Evolutionary conservation across 2,329 filamentous ascomycete species (phyloP), one percentile per base, ranked within the genome.

Genomic region (Ceratocystis diversiconidia): DNA sequence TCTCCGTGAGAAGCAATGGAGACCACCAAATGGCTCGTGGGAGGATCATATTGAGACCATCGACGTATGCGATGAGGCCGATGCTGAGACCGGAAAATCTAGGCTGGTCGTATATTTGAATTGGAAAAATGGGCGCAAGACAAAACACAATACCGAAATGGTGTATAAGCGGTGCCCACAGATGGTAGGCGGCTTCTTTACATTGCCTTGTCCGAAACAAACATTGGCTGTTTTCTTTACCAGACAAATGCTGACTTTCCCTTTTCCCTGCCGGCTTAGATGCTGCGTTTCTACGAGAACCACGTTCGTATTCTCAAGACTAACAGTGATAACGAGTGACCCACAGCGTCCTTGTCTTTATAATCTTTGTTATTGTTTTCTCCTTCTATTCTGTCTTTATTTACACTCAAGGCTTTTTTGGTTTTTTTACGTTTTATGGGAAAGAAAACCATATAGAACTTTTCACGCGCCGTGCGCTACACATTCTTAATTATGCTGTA

Each of bases 91-190:
- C 2, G 65, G 65, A 10, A 61, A 52, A 7, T 19, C 55, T 5
- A 80, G 79, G 67, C 77, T 89, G 15, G 79, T 84, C 41, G 87
- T 88, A 0, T 90, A 86, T 70, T 75, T 92, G 41, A 83, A 84
- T 12, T 92, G 89, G 89, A 86, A 85, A 70, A 85, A 87, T 68
- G 85, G 84, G 7, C 78, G 83, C 61, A 91, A 90, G 77, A 89
- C 87, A 0, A 85, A 88, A 71, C 89, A 92, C 71, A 80, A 83
- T 8, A 84, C 89, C 17, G 74, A 79, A 22, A 79, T 85, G 15
- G 80, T 91, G 6, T 89, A 92, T 71, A 81, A 85, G 71, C 86
- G 90, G 70, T 91, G 88, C 70, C 89, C 89, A 0, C 89, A 92
- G 72, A 89, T 86, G 80, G 87, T 87, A 73, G 65, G 76, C 19